Evolutionary conservation across 2,329 filamentous ascomycete genomes (phyloP).

Genomic region (Penicillium sp.): DNA sequence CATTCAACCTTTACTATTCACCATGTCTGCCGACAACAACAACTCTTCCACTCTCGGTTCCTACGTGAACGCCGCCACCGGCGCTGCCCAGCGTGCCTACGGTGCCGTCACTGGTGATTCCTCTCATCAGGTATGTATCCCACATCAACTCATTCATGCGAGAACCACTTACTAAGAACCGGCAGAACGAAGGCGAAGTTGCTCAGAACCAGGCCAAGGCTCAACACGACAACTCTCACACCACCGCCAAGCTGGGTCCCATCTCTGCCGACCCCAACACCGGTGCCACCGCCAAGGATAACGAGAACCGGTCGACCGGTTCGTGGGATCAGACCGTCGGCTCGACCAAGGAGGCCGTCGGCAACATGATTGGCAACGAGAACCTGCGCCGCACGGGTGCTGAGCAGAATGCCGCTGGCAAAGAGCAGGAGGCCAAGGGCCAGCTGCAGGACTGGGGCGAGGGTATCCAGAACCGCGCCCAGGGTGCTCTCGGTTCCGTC

Average conservation of each 20-base stretch:
- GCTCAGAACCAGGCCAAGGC: constrained; percentile 65
- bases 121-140: constrained; percentile 57
- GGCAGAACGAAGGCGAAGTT: constrained; percentile 63
- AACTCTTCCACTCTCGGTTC: constrained; percentile 74
- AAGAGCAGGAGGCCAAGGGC: constrained; percentile 77
- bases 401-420: constrained; percentile 75
- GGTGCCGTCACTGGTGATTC: constrained; percentile 72
- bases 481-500: constrained; percentile 69
- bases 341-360: constrained; percentile 76
- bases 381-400: constrained; percentile 70
- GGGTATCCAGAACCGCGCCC: constrained; percentile 65
- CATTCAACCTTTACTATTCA: constrained; percentile 8
- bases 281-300: constrained; percentile 69
- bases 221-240: constrained; percentile 69
- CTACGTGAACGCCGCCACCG: constrained; percentile 69
- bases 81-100: constrained; percentile 68
- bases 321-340: constrained; percentile 89
- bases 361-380: constrained; percentile 72
- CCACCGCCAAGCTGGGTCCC: constrained; percentile 70
- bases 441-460: constrained; percentile 72
- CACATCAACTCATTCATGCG: not conserved
- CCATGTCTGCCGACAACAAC: constrained; percentile 26
- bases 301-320: constrained; percentile 68
- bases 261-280: constrained; percentile 63
- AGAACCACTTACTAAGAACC: constrained; percentile 32